A percentile compares a stretch with the other conserved stretches of the same genome.
Evolutionary conservation across 1,284 basidiomycete genomes (phyloP).

Genomic region (Cutaneotrichosporon sp.): DNA sequence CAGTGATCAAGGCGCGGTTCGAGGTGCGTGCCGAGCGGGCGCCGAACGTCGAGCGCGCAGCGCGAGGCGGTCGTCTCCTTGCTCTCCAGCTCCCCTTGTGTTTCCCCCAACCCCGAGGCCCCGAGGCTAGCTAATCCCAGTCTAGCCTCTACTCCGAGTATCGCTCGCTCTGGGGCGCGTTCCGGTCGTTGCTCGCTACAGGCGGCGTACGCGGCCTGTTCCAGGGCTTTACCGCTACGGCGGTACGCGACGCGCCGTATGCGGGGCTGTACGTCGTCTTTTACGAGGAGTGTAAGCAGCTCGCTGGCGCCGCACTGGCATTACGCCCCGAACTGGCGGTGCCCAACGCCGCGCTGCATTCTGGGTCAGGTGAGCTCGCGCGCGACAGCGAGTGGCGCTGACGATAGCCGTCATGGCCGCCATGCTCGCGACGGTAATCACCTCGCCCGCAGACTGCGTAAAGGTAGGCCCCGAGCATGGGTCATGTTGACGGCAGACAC

Average conservation of each 20-base stretch:
- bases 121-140: constrained; percentile 48
- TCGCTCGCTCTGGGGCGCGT: constrained; percentile 58
- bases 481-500: constrained; percentile 53
- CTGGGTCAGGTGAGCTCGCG: constrained; percentile 32
- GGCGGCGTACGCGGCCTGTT: constrained; percentile 75
- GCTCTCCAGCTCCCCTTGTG: too few species aligned
- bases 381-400: neutral
- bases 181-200: constrained; percentile 58
- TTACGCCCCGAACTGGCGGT: constrained; percentile 18
- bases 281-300: constrained; percentile 78
- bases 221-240: constrained; percentile 83
- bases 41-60: too few species aligned
- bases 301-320: constrained; percentile 44
- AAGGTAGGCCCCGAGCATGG: constrained; percentile 60
- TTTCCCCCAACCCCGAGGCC: too few species aligned
- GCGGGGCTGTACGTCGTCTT: constrained; percentile 88
- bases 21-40: constrained; percentile 62
- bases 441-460: constrained; percentile 85
- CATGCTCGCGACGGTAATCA: constrained; percentile 70
- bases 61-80: neutral
- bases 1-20: constrained; percentile 88
- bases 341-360: constrained; percentile 45
- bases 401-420: constrained; percentile 63
- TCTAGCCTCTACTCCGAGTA: constrained; percentile 71
- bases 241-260: constrained; percentile 89